Conservation (phyloP, 805 yeast species). For the Saccharomycopsis sp. region DNA sequence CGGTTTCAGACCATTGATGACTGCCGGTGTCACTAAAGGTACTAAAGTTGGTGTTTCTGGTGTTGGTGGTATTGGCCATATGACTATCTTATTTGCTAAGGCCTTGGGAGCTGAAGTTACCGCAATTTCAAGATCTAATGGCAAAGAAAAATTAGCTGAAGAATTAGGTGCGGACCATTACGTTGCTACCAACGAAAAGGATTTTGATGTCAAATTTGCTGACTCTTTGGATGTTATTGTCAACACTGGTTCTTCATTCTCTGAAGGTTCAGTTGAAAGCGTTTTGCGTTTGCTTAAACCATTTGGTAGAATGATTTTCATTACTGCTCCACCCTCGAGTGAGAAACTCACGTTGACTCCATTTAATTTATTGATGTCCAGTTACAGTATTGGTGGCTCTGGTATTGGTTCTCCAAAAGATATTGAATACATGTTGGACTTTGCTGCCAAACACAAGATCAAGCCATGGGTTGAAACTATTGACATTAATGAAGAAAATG, state of each 20-base stretch:
- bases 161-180: slow-evolving; percentile 41
- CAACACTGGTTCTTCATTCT: slow-evolving; percentile 36
- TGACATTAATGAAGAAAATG: slow-evolving; percentile 38
- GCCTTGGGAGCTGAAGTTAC: slow-evolving; percentile 46
- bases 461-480: slow-evolving; percentile 48
- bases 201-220: slow-evolving; percentile 24
- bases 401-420: slow-evolving; percentile 41
- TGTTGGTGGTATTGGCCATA: slow-evolving; percentile 42
- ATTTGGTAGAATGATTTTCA: slow-evolving; percentile 27
- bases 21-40: slow-evolving; percentile 29
- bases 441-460: slow-evolving; percentile 40
- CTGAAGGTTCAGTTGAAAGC: slow-evolving; percentile 24
- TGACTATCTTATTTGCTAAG: slow-evolving; percentile 40
- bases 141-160: slow-evolving; percentile 36
- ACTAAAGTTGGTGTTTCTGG: slow-evolving; percentile 36
- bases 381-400: slow-evolving; percentile 27
- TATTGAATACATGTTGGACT: slow-evolving; percentile 39
- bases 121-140: slow-evolving; percentile 38
- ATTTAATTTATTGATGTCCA: slow-evolving; percentile 3
- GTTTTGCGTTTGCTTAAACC: slow-evolving; percentile 23
- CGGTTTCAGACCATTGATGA: slow-evolving; percentile 37
- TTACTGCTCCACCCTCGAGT: slow-evolving; percentile 19
- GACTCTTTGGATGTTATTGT: slow-evolving; percentile 37
- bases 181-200: slow-evolving; percentile 41
- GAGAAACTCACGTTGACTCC: slow-evolving; percentile 15